phyloP scores from a whole-genome alignment of 2,329 filamentous ascomycete species.

The Uncinocarpus reesii region DNA sequence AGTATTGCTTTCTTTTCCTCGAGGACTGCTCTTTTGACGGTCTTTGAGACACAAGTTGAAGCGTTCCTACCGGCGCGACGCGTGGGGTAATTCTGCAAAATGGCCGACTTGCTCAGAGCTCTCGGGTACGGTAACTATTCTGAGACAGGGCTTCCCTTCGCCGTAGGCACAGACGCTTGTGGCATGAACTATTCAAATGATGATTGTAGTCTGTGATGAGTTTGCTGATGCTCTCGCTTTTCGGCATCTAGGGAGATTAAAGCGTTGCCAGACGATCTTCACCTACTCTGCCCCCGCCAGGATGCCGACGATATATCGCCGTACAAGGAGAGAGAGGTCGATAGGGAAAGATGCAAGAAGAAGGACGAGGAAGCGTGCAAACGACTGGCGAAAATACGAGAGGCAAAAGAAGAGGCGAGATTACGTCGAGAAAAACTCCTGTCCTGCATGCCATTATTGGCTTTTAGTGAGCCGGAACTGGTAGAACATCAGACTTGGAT shows the following conservation, averaged over 20 bases:
- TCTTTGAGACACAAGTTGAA: not conserved
- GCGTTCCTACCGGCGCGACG: not conserved
- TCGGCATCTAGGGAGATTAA: slow-evolving; percentile 32
- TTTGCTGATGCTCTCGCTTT: slow-evolving; percentile 9
- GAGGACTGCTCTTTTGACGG: not conserved
- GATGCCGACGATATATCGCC: slow-evolving; percentile 53
- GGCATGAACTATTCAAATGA: no score
- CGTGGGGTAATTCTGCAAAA: not conserved
- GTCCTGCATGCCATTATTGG: slow-evolving; percentile 58
- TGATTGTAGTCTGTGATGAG: no score
- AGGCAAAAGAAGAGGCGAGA: slow-evolving; percentile 46
- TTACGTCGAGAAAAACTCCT: slow-evolving; percentile 53
- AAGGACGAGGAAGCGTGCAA: slow-evolving; percentile 35
- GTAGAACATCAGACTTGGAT: slow-evolving; percentile 53
- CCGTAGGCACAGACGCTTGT: no score
- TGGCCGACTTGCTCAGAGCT: slow-evolving; percentile 34
- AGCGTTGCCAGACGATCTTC: slow-evolving; percentile 39
- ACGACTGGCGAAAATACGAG: slow-evolving; percentile 22
- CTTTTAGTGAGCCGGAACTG: slow-evolving; percentile 52
- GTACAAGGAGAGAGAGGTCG: slow-evolving; percentile 45
- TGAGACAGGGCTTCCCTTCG: no score
- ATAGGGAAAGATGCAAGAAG: slow-evolving; percentile 22
- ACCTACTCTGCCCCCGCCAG: slow-evolving; percentile 59
- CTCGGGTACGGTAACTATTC: slow-evolving; percentile 33
- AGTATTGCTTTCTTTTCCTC: not conserved